Conservation (phyloP, 2,329 filamentous ascomycete species). For the Botrytis squamosa region DNA sequence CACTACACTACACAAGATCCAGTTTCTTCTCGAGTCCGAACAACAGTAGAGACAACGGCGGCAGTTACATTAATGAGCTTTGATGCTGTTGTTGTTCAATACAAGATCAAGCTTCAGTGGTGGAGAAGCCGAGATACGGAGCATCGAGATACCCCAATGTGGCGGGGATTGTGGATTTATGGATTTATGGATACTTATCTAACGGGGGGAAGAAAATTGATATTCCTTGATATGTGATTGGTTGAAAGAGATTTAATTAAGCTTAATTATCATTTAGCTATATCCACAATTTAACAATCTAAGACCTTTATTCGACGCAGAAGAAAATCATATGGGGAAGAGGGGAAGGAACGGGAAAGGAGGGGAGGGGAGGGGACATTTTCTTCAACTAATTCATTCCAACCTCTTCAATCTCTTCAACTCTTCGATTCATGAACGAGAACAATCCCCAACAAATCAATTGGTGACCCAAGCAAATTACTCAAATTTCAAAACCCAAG, state of each 20-base stretch:
- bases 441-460: neutral
- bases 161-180: neutral
- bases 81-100: neutral
- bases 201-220: neutral
- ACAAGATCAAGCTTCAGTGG: neutral
- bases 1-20: neutral
- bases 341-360: neutral
- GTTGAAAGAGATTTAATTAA: neutral
- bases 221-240: neutral
- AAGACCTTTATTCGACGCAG: neutral
- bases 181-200: neutral
- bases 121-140: neutral
- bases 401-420: neutral
- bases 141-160: neutral
- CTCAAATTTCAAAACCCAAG: neutral
- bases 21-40: neutral
- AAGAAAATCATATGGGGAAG: neutral
- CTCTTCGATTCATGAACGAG: neutral
- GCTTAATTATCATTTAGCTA: neutral
- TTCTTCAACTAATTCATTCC: neutral
- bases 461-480: neutral
- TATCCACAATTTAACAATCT: neutral
- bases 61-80: neutral
- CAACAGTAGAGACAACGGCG: neutral
- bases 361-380: neutral